Base-by-base conservation (phyloP, 257 asterid species). In the Plectranthus barbatus region DNA sequence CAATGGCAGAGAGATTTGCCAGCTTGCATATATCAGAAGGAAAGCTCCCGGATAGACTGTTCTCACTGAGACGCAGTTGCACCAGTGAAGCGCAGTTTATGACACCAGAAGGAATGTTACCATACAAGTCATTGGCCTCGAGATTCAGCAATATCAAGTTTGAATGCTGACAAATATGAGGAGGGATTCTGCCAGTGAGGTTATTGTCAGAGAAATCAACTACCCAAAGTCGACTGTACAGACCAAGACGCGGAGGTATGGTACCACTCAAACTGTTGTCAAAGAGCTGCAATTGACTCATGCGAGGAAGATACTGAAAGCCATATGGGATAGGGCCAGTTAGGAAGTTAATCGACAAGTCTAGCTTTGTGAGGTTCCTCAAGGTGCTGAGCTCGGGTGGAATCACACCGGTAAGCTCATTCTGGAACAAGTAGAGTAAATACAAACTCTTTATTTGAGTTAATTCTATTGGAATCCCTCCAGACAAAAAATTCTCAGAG, bases 241-340 rank as follows among this genome's bases (percentile, higher is more conserved):
- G 68, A 15, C 98, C 98, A 8, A 91, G 86, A n/a, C 76, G 60
- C 31, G 76, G 94, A 56, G 98, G 96, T 59, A 91, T 86, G 46
- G 68, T 52, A 12, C 98, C 98, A 33, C 60, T 86, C 68, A 91
- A 71, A 37, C 75, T 52, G 57, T 91, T 91, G 49, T 81, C 80
- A 47, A 86, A 91, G 45, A 91, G 95, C 82, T 83, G 94, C 9
- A 91, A 72, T 74, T 86, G 91, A 47, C 44, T 36, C 82, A 91
- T 76, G 14, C 71, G 51, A 14, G 82, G 64, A 37, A 81, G 88
- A 68, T 86, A 80, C 62, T 88, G 95, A 72, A 91, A 80, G 1
- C 95, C 96, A 41, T 53, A 70, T 1, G 98, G 98, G 62, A 91
- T 91, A 23, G 95, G 88, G 21, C 98, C 98, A 1, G 87, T 88